These are phyloP conservation scores for Aspergillus affinis DNA, from an alignment of 495 filamentous ascomycete genomes.

Conservation along the genomic window DNA sequence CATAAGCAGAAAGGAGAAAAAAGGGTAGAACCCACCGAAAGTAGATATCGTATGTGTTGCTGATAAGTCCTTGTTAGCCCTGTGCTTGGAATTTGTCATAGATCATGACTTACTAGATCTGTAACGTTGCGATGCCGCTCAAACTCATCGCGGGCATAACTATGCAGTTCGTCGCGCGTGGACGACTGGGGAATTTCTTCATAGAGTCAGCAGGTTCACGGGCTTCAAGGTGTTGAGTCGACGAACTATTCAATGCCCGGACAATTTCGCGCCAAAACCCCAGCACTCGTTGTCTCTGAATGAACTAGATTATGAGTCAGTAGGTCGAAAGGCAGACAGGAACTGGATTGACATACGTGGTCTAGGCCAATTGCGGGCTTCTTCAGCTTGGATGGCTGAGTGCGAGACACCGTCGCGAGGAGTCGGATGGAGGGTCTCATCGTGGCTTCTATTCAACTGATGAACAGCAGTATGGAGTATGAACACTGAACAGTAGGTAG, in stretches of 20 bases:
- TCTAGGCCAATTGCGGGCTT: constrained; percentile 43
- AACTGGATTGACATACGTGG: constrained; percentile 32
- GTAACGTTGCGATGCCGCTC: constrained; percentile 68
- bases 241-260: constrained; percentile 39
- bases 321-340: not conserved
- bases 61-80: constrained; percentile 21
- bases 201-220: not conserved
- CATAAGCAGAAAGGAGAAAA: not conserved
- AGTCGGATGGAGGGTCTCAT: constrained; percentile 34
- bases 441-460: not conserved
- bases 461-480: not conserved
- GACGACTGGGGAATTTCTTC: constrained; percentile 43
- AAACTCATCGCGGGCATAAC: constrained; percentile 75
- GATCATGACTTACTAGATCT: constrained; percentile 57
- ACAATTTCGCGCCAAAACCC: constrained; percentile 42
- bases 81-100: not conserved
- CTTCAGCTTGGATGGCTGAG: constrained; percentile 34
- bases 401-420: constrained; percentile 33
- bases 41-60: constrained; percentile 59
- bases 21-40: constrained; percentile 42
- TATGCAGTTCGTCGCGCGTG: constrained; percentile 63
- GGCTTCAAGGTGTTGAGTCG: not conserved
- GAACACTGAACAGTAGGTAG: not conserved
- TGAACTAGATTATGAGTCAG: constrained; percentile 35
- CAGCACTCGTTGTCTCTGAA: constrained; percentile 42